phyloP scores from a whole-genome alignment of 768 basidiomycete species.

The Phaffia tasmanica region DNA sequence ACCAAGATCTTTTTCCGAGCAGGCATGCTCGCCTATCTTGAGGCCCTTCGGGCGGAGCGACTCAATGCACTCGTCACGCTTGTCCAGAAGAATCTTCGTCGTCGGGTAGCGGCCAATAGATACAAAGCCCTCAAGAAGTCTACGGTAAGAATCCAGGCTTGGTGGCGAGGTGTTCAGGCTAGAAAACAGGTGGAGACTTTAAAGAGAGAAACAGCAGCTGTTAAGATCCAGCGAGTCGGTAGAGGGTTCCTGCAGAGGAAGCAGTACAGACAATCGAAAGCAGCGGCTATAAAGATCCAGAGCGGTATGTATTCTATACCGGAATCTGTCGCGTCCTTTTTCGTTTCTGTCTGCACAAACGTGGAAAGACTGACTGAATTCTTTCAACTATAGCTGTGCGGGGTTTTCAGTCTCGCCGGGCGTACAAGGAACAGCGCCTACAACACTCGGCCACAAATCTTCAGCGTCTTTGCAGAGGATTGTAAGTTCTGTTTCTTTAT shows the following conservation, averaged over 20 bases:
- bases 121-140: slow-evolving; percentile 60
- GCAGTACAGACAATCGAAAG: slow-evolving; percentile 53
- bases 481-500: slow-evolving; percentile 48
- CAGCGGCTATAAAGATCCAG: slow-evolving; percentile 62
- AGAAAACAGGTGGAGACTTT: slow-evolving; percentile 57
- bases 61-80: slow-evolving; percentile 85
- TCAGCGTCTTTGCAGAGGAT: slow-evolving; percentile 75
- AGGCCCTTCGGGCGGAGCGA: slow-evolving; percentile 74
- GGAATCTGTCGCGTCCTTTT: background rate
- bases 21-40: slow-evolving; percentile 93
- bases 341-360: background rate
- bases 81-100: slow-evolving; percentile 93
- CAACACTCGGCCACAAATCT: slow-evolving; percentile 56
- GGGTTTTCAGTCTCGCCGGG: slow-evolving; percentile 41
- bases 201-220: slow-evolving; percentile 61
- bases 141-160: slow-evolving; percentile 78
- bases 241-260: slow-evolving; percentile 65
- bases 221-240: slow-evolving; percentile 59
- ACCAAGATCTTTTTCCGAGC: slow-evolving; percentile 99
- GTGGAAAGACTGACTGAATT: background rate
- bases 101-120: slow-evolving; percentile 68
- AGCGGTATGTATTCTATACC: slow-evolving; percentile 53
- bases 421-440: slow-evolving; percentile 50
- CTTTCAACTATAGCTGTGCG: slow-evolving; percentile 29
- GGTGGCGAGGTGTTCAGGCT: slow-evolving; percentile 85